phyloP scores from a whole-genome alignment of 768 basidiomycete genomes.

The Holtermannia corniformis region DNA sequence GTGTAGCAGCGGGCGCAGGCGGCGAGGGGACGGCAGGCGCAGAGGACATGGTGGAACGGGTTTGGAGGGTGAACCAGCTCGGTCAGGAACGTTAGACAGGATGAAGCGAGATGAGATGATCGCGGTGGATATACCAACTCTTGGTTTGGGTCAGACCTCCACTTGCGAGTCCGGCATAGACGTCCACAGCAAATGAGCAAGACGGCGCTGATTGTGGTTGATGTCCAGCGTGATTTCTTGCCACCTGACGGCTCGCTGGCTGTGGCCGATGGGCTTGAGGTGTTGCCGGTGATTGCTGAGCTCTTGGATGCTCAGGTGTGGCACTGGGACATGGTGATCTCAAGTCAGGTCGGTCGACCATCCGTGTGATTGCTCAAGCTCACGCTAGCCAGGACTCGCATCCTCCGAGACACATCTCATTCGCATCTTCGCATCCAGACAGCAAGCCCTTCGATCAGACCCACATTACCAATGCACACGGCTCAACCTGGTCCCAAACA shows the following conservation, averaged over 20 bases:
- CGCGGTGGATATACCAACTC: no score
- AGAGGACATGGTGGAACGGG: conserved; percentile 27
- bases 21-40: conserved; percentile 21
- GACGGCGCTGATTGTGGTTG: conserved; percentile 58
- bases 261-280: conserved; percentile 53
- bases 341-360: conserved; percentile 40
- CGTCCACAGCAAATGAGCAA: no score
- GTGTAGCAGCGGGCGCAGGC: conserved; percentile 28
- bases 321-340: conserved; percentile 43
- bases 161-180: no score
- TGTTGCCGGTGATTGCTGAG: conserved; percentile 52
- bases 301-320: conserved; percentile 47
- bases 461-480: conserved; percentile 30
- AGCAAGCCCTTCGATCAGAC: conserved; percentile 44
- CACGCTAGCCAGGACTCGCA: conserved; percentile 43
- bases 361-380: neutral
- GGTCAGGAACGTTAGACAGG: no score
- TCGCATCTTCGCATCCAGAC: conserved; percentile 49
- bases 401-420: conserved; percentile 57
- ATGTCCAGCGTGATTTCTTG: conserved; percentile 79
- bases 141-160: no score
- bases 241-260: conserved; percentile 57
- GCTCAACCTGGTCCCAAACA: conserved; percentile 45
- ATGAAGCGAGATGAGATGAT: no score
- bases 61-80: no score